phyloP scores from a whole-genome alignment of 495 filamentous ascomycete genomes.

The Echria macrotheca region DNA sequence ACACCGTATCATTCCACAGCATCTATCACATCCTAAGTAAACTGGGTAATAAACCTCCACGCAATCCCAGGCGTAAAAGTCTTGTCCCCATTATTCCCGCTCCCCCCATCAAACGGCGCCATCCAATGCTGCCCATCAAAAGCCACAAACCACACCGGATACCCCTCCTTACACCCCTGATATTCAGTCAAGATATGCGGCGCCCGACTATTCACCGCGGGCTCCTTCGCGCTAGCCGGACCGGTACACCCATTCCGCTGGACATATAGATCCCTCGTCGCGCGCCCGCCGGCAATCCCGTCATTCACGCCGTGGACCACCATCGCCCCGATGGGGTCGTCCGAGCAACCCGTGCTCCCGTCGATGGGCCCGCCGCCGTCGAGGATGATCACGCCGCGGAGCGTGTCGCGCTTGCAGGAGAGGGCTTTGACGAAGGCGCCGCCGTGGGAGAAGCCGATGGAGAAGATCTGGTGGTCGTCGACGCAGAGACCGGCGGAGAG shows the following conservation, averaged over 20 bases:
- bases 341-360: neutral
- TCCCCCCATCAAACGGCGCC: constrained; percentile 2
- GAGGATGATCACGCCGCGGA: constrained; percentile 4
- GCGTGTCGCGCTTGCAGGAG: neutral
- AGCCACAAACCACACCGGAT: neutral
- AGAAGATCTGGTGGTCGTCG: constrained; percentile 2
- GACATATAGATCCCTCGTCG: constrained; percentile 1
- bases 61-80: neutral
- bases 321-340: neutral
- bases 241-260: neutral
- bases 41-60: constrained; percentile 3
- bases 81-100: constrained; percentile 2
- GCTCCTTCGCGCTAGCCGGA: neutral
- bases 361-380: constrained; percentile 2
- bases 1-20: too few relatives aligned
- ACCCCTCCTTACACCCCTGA: constrained; percentile 1
- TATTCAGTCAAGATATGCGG: constrained; percentile 1
- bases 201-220: neutral
- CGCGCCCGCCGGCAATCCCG: neutral
- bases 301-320: neutral
- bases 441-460: constrained; percentile 4
- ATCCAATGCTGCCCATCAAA: constrained; percentile 5
- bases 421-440: constrained; percentile 3
- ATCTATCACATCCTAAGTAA: neutral
- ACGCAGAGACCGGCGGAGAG: neutral